Base-by-base conservation (phyloP, 345 rosid species). In the Boechera retrofracta region DNA sequence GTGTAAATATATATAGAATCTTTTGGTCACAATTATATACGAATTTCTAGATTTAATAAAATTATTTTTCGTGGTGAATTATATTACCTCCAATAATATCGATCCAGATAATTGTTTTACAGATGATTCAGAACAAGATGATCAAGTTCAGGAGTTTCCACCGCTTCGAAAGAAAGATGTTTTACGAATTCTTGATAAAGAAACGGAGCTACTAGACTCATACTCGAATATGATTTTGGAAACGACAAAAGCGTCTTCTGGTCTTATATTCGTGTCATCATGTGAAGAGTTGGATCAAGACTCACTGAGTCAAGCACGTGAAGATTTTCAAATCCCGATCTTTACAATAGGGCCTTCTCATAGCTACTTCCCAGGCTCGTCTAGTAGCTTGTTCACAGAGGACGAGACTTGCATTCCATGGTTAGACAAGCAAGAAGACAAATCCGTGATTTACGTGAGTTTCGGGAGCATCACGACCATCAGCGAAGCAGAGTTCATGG, bases 321-420 rank as follows among this genome's bases (percentile, higher is more conserved):
- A 61, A 73, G 54, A 72, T 49, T 82, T 77, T 62, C 80, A 86
- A 4, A 62, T 76, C 8, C 81, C 81, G 1, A 15, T 77, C 56
- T 89, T 87, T 77, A 61, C 89, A 32, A 78, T 92, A 10, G 96
- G 96, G 15, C 94, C 96, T 8, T n/a, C 61, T 48, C 78, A 73
- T 42, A n/a, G n/a, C 29, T 24, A 61, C 58, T 59, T 73, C 26
- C 69, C 76, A 1, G 69, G 68, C 4, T 82, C 80, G 1, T 57
- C 71, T 3, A 84, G 77, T 71, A 80, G 83, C 64, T 71, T 84
- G 10, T 39, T 76, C 42, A 64, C 77, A 53, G 74, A 51, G 1
- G 85, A 84, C 47, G 65, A 69, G 36, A 86, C 76, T 41, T 81
- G 84, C 82, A 74, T 82, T 4, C 51, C 80, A 12, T 86, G 90